These are phyloP conservation scores for Hericium erinaceus DNA, from an alignment of 768 basidiomycete genomes.

Conservation along the genomic window DNA sequence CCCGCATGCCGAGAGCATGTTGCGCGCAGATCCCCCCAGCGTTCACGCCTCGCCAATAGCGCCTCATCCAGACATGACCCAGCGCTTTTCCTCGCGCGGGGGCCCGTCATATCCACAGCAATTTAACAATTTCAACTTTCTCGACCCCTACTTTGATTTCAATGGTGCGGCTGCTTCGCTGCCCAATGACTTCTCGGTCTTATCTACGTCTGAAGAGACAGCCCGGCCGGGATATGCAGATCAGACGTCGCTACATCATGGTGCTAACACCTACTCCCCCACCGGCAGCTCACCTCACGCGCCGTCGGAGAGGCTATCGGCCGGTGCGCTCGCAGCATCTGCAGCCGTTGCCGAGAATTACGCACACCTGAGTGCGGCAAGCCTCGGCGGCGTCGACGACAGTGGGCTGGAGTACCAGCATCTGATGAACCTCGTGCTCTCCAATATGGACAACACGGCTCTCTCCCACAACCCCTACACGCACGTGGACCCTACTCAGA, in stretches of 20 bases:
- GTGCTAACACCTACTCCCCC: constrained; percentile 28
- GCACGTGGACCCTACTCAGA: constrained; percentile 90
- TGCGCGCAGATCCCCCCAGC: constrained; percentile 67
- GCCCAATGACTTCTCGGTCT: constrained; percentile 25
- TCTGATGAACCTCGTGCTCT: constrained; percentile 58
- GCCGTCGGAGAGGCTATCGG: constrained; percentile 46
- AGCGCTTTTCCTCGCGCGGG: constrained; percentile 18
- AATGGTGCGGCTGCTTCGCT: constrained; percentile 9
- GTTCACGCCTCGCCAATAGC: constrained; percentile 11
- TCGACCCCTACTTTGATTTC: constrained; percentile 48
- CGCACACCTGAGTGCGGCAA: constrained; percentile 52
- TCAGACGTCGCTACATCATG: constrained; percentile 13
- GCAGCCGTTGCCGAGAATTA: constrained; percentile 69
- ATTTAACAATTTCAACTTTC: constrained; percentile 64
- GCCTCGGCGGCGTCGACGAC: constrained; percentile 46
- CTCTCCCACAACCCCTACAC: constrained; percentile 44
- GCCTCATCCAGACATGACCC: constrained; percentile 8
- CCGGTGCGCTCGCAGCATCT: constrained; percentile 55
- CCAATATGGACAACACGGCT: constrained; percentile 37
- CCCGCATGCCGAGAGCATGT: constrained; percentile 71
- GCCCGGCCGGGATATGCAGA: constrained; percentile 17
- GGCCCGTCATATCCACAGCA: constrained; percentile 16
- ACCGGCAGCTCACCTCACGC: constrained; percentile 23
- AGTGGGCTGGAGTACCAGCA: constrained; percentile 50
- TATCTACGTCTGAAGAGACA: constrained; percentile 14